These are phyloP conservation scores for Tillandsia fasciculata DNA, from an alignment of 176 grass and related monocot species.

Conservation along the genomic window DNA sequence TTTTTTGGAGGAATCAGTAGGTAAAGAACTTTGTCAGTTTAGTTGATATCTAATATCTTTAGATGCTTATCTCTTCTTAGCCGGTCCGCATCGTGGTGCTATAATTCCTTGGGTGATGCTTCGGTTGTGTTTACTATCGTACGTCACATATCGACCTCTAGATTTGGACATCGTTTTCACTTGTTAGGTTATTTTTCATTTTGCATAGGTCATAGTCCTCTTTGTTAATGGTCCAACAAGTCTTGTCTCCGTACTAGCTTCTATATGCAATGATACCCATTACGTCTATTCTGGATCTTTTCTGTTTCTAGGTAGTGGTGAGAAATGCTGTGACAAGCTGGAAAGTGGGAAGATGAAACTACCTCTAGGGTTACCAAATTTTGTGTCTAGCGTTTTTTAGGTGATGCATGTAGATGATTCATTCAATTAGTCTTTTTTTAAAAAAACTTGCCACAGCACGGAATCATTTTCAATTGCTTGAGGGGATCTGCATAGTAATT, in stretches of 20 bases:
- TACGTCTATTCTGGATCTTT: too few species aligned
- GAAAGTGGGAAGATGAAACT: too few species aligned
- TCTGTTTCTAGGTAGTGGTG: too few species aligned
- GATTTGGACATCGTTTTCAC: constrained; percentile 24
- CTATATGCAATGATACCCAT: too few species aligned
- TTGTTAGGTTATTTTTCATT: constrained; percentile 33
- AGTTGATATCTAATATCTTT: constrained; percentile 44
- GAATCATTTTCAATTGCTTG: not conserved
- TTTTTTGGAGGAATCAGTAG: constrained; percentile 34
- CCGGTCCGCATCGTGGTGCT: constrained; percentile 27
- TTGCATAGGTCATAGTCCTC: constrained; percentile 14
- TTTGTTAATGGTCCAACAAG: constrained; percentile 22
- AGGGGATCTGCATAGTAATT: not conserved
- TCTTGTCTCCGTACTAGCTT: not conserved
- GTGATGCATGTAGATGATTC: not conserved
- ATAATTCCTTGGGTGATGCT: constrained; percentile 32
- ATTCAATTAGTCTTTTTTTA: not conserved
- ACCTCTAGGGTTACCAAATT: too few species aligned
- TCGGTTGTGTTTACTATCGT: constrained; percentile 34
- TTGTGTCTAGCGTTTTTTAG: not conserved
- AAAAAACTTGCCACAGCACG: not conserved
- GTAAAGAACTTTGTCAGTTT: constrained; percentile 40
- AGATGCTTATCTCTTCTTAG: constrained; percentile 51
- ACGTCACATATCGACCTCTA: constrained; percentile 31
- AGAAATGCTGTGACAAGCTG: too few species aligned